Evolutionary conservation across 1,284 basidiomycete species (phyloP).

Genomic region (Cutaneotrichosporon curvatum): DNA sequence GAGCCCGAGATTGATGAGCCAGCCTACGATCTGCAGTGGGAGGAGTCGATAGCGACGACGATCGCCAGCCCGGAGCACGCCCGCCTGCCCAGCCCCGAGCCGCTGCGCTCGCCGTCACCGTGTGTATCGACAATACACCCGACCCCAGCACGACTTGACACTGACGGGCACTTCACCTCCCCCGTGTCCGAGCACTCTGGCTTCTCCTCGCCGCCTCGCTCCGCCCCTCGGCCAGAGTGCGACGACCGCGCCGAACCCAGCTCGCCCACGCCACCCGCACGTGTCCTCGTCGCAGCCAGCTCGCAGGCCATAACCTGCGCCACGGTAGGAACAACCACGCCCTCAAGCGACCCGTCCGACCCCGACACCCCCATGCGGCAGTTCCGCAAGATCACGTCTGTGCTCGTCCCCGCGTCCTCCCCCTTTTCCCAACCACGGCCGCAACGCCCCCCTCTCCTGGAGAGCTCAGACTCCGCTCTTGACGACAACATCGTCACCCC

Average conservation of each 20-base stretch:
- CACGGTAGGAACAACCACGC: too few species aligned
- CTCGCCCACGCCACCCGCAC: slow-evolving; percentile 9
- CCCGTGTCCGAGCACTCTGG: slow-evolving; percentile 5
- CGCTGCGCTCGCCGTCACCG: slow-evolving; percentile 18
- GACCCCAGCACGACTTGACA: slow-evolving; percentile 1
- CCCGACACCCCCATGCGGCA: not conserved
- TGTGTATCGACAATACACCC: slow-evolving; percentile 10
- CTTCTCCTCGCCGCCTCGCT: slow-evolving; percentile 8
- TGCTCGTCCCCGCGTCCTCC: slow-evolving; percentile 22
- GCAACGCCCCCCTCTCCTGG: not conserved
- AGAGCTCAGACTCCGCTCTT: slow-evolving; percentile 26
- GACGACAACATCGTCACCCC: slow-evolving; percentile 32
- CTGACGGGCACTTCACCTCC: slow-evolving; percentile 7
- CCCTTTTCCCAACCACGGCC: slow-evolving; percentile 1
- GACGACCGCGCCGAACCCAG: slow-evolving; percentile 2
- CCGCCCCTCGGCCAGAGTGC: not conserved
- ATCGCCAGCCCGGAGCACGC: slow-evolving; percentile 10
- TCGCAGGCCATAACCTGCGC: not conserved
- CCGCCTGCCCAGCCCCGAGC: slow-evolving; percentile 8
- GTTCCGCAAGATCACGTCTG: not conserved
- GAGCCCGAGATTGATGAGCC: slow-evolving; percentile 6
- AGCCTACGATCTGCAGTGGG: slow-evolving; percentile 19
- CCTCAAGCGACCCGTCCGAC: not conserved
- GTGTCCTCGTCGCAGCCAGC: not conserved
- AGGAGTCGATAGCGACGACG: slow-evolving; percentile 8